Conservation (phyloP, 768 basidiomycete species). For the Hypholoma fasciculare region DNA sequence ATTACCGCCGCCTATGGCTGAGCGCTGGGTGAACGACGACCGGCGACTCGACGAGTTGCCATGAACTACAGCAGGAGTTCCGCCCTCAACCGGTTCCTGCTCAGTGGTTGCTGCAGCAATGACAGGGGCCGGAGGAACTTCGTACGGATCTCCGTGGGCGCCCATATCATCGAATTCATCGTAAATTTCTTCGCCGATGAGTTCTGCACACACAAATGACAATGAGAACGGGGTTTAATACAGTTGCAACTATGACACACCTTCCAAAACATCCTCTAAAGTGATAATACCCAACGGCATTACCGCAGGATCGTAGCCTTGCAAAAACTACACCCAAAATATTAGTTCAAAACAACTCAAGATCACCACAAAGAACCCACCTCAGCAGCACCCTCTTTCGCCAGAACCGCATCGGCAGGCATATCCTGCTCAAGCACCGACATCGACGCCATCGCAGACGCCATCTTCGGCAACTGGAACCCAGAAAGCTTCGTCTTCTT, state of each 20-base stretch:
- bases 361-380: conserved; percentile 32
- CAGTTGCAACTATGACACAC: conserved; percentile 30
- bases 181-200: conserved; percentile 92
- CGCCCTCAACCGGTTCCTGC: not conserved
- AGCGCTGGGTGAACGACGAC: conserved; percentile 18
- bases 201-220: conserved; percentile 44
- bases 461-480: conserved; percentile 41
- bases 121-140: conserved; percentile 25
- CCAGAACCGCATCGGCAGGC: conserved; percentile 85
- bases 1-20: not conserved
- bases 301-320: conserved; percentile 77
- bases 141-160: conserved; percentile 51
- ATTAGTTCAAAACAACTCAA: not conserved
- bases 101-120: not conserved
- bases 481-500: conserved; percentile 25
- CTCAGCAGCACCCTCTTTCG: conserved; percentile 74
- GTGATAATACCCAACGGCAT: conserved; percentile 92
- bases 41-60: conserved; percentile 12
- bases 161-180: conserved; percentile 88
- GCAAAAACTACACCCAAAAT: conserved; percentile 64
- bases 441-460: conserved; percentile 43
- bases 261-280: conserved; percentile 90
- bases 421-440: conserved; percentile 74
- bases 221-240: not conserved
- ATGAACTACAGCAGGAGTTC: not conserved